Evolutionary conservation across 2,329 filamentous ascomycete genomes (phyloP), one percentile per base, ranked within the genome.

Genomic region (Graphiopsis chlorocephala): DNA sequence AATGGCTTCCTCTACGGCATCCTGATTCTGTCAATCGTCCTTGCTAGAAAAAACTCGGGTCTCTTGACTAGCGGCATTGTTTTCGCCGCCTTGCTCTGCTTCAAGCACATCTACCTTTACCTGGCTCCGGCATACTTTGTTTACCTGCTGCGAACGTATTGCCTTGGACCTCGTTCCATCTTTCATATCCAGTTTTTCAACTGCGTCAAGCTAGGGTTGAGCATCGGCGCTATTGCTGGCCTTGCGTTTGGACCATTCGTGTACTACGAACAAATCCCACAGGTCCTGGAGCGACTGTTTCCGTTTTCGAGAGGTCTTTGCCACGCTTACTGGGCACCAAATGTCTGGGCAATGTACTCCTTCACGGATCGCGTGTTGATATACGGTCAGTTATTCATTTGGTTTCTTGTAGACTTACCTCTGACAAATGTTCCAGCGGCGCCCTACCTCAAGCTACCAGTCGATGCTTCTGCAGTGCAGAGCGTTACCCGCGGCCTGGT

Each of bases 31-130:
- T 98, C 95, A 2, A 84, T 99, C 56, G 90, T 96, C 1, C 81
- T 96, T 65, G 92, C 93, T 7, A 88, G 92, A 59, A 87, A 89
- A 71, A 87, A 86, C 73, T 89, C 89, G 12, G 90, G 90, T 0
- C 82, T 95, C 35, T 84, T 98, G 14, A 81, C 83, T 53, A 95
- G 93, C 71, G 95, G 93, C 0, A 81, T 96, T 1, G 78, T 93
- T 7, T 99, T 98, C 77, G 93, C 94, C 2, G 84, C 85, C 1
- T 81, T 99, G 56, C 80, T 99, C 61, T 98, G 94, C 80, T 87
- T 98, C 80, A 99, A 99, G 82, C 95, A 99, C 78, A 98, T 99
- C 70, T 97, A 98, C 77, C 88, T 97, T 42, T 99, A 99, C 77
- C 85, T 99, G 28, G 93, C 94, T 1, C 93, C 95, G 3, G 95